Evolutionary conservation across 1,284 basidiomycete species (phyloP).

Genomic region (Apiotrichum brassicae): DNA sequence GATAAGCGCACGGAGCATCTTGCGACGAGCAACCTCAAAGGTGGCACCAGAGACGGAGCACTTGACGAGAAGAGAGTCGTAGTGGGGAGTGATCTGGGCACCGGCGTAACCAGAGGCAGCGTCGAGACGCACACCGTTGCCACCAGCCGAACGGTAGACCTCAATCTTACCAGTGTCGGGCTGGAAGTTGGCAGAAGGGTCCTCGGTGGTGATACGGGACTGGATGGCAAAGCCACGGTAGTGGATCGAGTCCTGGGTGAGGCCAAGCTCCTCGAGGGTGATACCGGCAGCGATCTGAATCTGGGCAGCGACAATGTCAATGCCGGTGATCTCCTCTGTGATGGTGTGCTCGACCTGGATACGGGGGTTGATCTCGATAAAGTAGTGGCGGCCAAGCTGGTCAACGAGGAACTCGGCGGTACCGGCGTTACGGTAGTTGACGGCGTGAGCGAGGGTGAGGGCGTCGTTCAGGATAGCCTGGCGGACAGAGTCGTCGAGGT

Average conservation of each 20-base stretch:
- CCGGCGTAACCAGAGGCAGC: conserved; percentile 97
- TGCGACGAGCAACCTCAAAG: conserved; percentile 95
- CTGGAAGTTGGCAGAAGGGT: conserved; percentile 84
- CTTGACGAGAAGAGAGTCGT: conserved; percentile 97
- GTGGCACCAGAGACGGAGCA: conserved; percentile 94
- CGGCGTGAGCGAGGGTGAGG: conserved; percentile 88
- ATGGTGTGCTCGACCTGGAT: conserved; percentile 99
- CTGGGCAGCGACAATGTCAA: conserved; percentile 96
- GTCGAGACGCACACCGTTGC: conserved; percentile 96
- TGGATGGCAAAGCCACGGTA: conserved; percentile 98
- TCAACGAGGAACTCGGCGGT: conserved; percentile 97
- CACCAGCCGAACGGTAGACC: conserved; percentile 96
- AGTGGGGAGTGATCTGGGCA: conserved; percentile 98
- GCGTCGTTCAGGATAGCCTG: conserved; percentile 82
- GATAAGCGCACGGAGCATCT: conserved; percentile 97
- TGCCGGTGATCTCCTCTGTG: conserved; percentile 97
- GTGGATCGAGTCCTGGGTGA: conserved; percentile 93
- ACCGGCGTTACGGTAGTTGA: conserved; percentile 92
- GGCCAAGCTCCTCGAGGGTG: conserved; percentile 86
- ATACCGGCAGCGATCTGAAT: conserved; percentile 98
- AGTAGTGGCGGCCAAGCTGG: conserved; percentile 90
- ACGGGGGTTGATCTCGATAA: conserved; percentile 97
- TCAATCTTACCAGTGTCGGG: conserved; percentile 99
- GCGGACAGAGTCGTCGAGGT: conserved; percentile 83
- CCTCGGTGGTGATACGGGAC: conserved; percentile 99